Evolutionary conservation across 1,284 basidiomycete genomes (phyloP).

Genomic region (Trichosporon ovoides): DNA sequence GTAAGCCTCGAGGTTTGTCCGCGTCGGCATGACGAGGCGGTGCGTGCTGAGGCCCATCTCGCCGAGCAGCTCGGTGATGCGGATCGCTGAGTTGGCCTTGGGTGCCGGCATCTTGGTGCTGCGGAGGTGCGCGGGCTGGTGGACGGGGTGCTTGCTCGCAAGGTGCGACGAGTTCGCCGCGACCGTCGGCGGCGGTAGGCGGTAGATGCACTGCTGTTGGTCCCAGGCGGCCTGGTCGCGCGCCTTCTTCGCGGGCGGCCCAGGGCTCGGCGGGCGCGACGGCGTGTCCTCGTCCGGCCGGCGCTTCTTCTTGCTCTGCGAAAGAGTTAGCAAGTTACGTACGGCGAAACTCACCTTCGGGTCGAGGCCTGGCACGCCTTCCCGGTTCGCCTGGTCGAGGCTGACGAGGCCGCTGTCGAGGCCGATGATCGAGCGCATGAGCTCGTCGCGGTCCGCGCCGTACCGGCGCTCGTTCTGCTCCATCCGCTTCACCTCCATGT

Average conservation of each 20-base stretch:
- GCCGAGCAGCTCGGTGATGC: constrained; percentile 63
- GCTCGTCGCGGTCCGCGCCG: constrained; percentile 81
- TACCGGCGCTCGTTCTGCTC: constrained; percentile 89
- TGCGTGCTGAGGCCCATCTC: constrained; percentile 70
- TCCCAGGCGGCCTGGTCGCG: constrained; percentile 33
- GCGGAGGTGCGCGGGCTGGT: constrained; percentile 70
- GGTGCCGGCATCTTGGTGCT: constrained; percentile 73
- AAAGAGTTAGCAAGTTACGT: constrained; percentile 10
- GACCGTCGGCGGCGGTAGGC: constrained; percentile 24
- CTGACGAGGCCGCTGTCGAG: constrained; percentile 77
- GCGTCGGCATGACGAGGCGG: constrained; percentile 85
- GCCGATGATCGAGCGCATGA: constrained; percentile 76
- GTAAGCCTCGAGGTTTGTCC: constrained; percentile 65
- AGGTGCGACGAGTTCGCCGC: constrained; percentile 33
- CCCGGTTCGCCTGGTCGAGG: constrained; percentile 41
- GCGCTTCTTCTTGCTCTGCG: constrained; percentile 46
- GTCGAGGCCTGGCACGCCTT: constrained; percentile 46
- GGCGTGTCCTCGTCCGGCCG: constrained; percentile 34
- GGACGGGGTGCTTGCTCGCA: constrained; percentile 47
- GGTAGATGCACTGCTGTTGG: constrained; percentile 43
- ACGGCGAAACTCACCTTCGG: constrained; percentile 11
- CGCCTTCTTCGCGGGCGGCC: constrained; percentile 34
- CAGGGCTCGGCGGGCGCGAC: constrained; percentile 19
- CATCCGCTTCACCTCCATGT: constrained; percentile 85
- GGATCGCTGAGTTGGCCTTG: constrained; percentile 66